Base-by-base conservation (phyloP, 2,329 filamentous ascomycete species). In the Fusarium robinianum region DNA sequence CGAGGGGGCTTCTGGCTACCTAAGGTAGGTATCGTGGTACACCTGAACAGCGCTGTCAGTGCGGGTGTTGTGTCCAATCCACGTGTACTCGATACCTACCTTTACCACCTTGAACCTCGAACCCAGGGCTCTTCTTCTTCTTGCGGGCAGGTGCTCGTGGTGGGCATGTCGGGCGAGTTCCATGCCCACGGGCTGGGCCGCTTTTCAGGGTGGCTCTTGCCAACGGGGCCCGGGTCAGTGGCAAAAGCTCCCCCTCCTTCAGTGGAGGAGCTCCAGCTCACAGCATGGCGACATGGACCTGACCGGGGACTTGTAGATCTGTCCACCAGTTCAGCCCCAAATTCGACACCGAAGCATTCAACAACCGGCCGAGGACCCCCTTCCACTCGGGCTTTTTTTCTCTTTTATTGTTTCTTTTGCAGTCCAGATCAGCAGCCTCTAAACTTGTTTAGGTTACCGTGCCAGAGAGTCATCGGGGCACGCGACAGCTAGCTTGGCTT, bases 41-140 rank as follows among this genome's bases (percentile, higher is more conserved):
- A 31, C 33, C 31, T 38, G n/a, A n/a, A n/a, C n/a, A n/a, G n/a
- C n/a, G n/a, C n/a, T n/a, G 19, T 44, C 35, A 45, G 49, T 56
- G 41, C 32, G 31, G 29, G 44, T 24, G 19, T 39, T 18, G 27
- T 27, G 25, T 33, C 34, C 12, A 55, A 38, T 44, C 50, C 53
- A 60, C 56, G 51, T 58, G 55, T 54, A 48, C 21, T 18, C 5
- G 36, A 15, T 42, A 48, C 49, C 42, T 49, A 14, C 22, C 19
- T 17, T 21, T 44, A 26, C 18, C 12, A 26, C 18, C 8, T 12
- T n/a, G n/a, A n/a, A n/a, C n/a, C n/a, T n/a, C n/a, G n/a, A n/a
- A n/a, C n/a, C n/a, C n/a, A n/a, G n/a, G n/a, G n/a, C n/a, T n/a
- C n/a, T n/a, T n/a, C n/a, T n/a, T n/a, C n/a, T n/a, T n/a, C n/a